Conservation (phyloP, 2,329 filamentous ascomycete species). For the Trichophyton simii region DNA sequence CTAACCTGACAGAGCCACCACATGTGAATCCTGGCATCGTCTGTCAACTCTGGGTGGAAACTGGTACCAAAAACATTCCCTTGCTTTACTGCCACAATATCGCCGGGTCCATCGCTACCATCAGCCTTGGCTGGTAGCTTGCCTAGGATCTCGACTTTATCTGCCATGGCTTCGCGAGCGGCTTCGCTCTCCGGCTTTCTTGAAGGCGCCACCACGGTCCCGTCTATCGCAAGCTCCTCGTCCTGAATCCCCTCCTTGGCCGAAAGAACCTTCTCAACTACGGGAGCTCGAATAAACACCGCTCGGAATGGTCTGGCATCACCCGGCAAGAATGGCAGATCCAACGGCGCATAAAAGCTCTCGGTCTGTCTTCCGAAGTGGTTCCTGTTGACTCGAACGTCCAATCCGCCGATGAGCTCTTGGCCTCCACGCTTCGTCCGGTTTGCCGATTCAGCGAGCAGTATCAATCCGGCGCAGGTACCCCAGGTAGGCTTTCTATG, state of each 20-base stretch:
- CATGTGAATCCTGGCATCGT: slow-evolving; percentile 73
- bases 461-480: slow-evolving; percentile 86
- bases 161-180: slow-evolving; percentile 34
- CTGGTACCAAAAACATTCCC: slow-evolving; percentile 89
- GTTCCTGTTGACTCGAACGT: slow-evolving; percentile 83
- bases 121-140: slow-evolving; percentile 42
- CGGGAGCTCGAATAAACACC: slow-evolving; percentile 87
- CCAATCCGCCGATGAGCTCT: slow-evolving; percentile 80
- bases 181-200: slow-evolving; percentile 33
- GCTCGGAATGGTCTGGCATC: slow-evolving; percentile 51
- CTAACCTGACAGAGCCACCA: slow-evolving; percentile 80
- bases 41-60: slow-evolving; percentile 88
- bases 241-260: slow-evolving; percentile 39
- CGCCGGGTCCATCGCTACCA: slow-evolving; percentile 39
- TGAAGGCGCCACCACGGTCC: slow-evolving; percentile 47
- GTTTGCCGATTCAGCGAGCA: slow-evolving; percentile 79
- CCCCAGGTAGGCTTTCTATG: slow-evolving; percentile 80
- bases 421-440: slow-evolving; percentile 83
- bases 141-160: slow-evolving; percentile 47
- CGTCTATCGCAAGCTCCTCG: slow-evolving; percentile 36
- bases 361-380: slow-evolving; percentile 91
- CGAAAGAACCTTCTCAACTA: slow-evolving; percentile 70
- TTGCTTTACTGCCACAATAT: slow-evolving; percentile 81
- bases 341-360: slow-evolving; percentile 67
- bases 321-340: slow-evolving; percentile 54